These are phyloP conservation scores for Calvatia gigantea DNA, from an alignment of 768 basidiomycete species.

Conservation along the genomic window DNA sequence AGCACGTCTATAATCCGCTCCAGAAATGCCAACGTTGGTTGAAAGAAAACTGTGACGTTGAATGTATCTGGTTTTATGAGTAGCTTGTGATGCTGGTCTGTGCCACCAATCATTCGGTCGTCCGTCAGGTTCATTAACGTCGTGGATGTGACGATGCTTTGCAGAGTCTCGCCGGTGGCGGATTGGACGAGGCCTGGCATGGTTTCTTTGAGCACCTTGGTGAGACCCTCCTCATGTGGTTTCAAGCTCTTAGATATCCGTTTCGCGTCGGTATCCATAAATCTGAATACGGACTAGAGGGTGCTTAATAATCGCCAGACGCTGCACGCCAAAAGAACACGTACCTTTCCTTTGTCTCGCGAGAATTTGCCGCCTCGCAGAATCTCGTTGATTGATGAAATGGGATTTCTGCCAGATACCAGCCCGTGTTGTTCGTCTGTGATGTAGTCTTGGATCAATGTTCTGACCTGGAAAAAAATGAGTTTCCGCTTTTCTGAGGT, in stretches of 20 bases:
- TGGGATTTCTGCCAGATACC: constrained; percentile 78
- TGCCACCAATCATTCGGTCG: constrained; percentile 68
- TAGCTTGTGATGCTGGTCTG: constrained; percentile 77
- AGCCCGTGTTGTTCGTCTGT: constrained; percentile 87
- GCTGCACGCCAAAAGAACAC: background rate
- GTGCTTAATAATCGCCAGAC: background rate
- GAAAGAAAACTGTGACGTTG: constrained; percentile 92
- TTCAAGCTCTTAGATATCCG: constrained; percentile 62
- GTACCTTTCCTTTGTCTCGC: constrained; percentile 79
- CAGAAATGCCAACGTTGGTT: constrained; percentile 86
- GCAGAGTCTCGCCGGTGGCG: constrained; percentile 57
- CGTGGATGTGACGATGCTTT: constrained; percentile 47
- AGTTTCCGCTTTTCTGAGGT: constrained; percentile 7
- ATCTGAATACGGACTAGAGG: constrained; percentile 79
- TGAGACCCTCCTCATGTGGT: constrained; percentile 81
- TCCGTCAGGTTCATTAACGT: constrained; percentile 37
- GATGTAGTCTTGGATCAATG: constrained; percentile 82
- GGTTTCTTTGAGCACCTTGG: constrained; percentile 78
- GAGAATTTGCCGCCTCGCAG: constrained; percentile 78
- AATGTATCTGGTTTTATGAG: constrained; percentile 91
- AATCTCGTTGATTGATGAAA: constrained; percentile 92
- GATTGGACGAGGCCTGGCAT: constrained; percentile 91
- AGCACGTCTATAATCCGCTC: constrained; percentile 67
- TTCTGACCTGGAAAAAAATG: constrained; percentile 58
- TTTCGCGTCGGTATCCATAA: constrained; percentile 86